Evolutionary conservation across 768 basidiomycete genomes (phyloP), one percentile per base, ranked within the genome.

Genomic region (Mycena amicta): DNA sequence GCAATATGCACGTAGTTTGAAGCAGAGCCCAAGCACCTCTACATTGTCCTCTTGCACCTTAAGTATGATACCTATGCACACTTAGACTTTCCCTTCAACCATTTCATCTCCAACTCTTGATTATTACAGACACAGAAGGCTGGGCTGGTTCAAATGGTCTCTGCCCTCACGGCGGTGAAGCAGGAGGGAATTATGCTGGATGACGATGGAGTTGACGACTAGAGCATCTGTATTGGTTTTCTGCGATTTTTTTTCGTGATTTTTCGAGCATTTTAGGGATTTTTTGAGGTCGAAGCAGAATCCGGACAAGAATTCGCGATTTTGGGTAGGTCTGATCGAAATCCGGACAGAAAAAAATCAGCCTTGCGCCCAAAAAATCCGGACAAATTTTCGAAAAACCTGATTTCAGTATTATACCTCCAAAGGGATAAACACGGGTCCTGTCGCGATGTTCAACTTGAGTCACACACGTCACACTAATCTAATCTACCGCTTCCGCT

Each of bases 81-180:
- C n/a, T n/a, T n/a, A n/a, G n/a, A n/a, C n/a, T n/a, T n/a, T n/a
- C n/a, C n/a, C n/a, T n/a, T n/a, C n/a, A n/a, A n/a, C n/a, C n/a
- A n/a, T n/a, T n/a, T n/a, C n/a, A n/a, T n/a, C n/a, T n/a, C n/a
- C n/a, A 28, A 33, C 18, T 57, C 29, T 30, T 41, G 20, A 5
- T 33, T 52, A 15, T 37, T 57, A 5, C 22, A 43, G 28, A n/a
- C 16, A 26, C 50, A 57, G 37, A 18, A 52, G 50, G 27, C 6
- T 2, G 50, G 30, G n/a, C 20, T 57, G 50, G 18, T 43, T 41
- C 25, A 28, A 26, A 28, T 40, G 26, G 50, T 52, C 2, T 27
- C 51, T 3, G 30, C 43, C 15, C 27, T 57, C n/a, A 57, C 50
- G 52, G 50, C 23, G 56, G 52, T 16, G 31, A 52, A 28, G 11